Base-by-base conservation (phyloP, 2,329 filamentous ascomycete species). In the Grosmannia serpens region DNA sequence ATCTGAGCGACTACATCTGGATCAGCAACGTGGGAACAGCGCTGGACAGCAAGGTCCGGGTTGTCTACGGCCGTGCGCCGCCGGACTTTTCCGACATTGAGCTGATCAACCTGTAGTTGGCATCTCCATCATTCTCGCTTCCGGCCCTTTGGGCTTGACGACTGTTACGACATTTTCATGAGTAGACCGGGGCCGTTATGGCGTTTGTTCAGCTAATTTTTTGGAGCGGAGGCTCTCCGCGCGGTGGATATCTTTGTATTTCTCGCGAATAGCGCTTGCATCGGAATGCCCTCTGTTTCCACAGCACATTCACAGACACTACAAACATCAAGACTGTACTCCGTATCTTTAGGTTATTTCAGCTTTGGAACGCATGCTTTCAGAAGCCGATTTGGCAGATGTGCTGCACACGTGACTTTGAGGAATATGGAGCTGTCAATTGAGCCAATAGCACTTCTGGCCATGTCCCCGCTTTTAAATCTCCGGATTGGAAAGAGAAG, bases 1-100 rank as follows among this genome's bases (percentile, higher is more conserved):
- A 79, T 53, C 88, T 91, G 69, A 92, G 86, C 68, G 83, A 88
- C 60, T 78, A 84, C 62, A 87, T 97, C 56, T 96, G 91, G 88
- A 91, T 97, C 68, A 95, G 89, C 66, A 96, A 96, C 70, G 88
- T 95, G 69, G 91, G 91, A 60, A 91, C 92, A 24, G 88, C 89
- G 11, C 75, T 97, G 65, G 90, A 96, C 74, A 87, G 84, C 58
- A 91, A 90, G 70, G 83, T 84, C 33, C 83, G 87, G 22, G 90
- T 95, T 6, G 83, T 95, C 44, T 96, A 94, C 70, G 87, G 87
- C 63, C 84, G 83, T 62, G 88, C 90, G 61, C 91, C 91, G 20
- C 91, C 91, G 0, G 91, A 96, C 72, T 95, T 95, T 69, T 91
- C 87, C 0, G 89, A 95, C 71, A 77, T 92, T 31, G 90, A 95